Percentiles rank a stretch among this genome's conserved stretches.
phyloP scores from a whole-genome alignment of 139 green algal genomes.

The Asterochloris sp. region DNA sequence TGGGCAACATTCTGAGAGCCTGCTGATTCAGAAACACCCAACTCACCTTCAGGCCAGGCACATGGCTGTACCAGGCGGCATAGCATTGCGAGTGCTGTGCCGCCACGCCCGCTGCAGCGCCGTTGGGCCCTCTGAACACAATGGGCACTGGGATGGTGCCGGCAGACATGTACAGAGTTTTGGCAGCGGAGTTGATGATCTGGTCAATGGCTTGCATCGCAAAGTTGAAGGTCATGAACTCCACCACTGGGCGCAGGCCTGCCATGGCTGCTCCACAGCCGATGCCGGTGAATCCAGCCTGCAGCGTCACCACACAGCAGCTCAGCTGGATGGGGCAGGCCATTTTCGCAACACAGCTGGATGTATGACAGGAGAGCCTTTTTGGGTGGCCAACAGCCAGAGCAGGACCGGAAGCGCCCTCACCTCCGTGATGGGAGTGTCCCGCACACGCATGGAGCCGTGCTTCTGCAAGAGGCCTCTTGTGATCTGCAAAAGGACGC shows the following conservation, averaged over 20 bases:
- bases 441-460: conserved; percentile 85
- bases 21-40: not conserved
- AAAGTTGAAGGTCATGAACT: conserved; percentile 99
- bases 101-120: conserved; percentile 91
- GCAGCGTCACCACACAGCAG: conserved; percentile 3
- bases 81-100: conserved; percentile 99
- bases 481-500: conserved; percentile 74
- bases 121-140: conserved; percentile 98
- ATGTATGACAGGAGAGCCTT: not conserved
- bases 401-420: not conserved
- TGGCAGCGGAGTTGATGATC: conserved; percentile 98
- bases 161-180: conserved; percentile 98
- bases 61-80: conserved; percentile 91
- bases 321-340: not conserved
- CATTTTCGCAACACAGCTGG: not conserved
- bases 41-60: conserved; percentile 93
- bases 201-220: conserved; percentile 98
- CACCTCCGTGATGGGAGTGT: conserved; percentile 99
- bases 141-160: conserved; percentile 91
- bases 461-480: conserved; percentile 93
- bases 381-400: not conserved
- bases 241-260: conserved; percentile 87
- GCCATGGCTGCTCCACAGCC: conserved; percentile 90
- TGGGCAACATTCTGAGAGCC: too few species aligned
- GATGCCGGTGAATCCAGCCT: conserved; percentile 96